These are phyloP conservation scores for Crithidia mellificae DNA, from an alignment of 208 protist genomes.

Conservation along the genomic window DNA sequence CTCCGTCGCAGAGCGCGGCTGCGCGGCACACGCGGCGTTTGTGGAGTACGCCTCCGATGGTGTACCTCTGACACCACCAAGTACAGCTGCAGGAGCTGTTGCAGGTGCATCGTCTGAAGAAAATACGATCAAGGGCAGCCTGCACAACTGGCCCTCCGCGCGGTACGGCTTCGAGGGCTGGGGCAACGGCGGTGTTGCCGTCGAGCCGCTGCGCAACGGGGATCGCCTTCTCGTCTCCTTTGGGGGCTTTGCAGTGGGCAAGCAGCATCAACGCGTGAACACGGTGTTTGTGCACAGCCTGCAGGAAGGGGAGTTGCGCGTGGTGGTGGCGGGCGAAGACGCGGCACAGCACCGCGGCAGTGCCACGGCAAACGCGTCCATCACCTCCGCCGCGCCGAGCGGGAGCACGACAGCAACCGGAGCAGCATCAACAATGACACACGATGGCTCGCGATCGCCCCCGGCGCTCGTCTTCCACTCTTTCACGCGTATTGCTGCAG, in stretches of 20 bases:
- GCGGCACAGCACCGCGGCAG: neutral
- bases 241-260: slow-evolving; percentile 71
- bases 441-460: slow-evolving; percentile 18
- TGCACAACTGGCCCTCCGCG: slow-evolving; percentile 66
- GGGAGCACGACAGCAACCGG: neutral
- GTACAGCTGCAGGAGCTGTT: neutral
- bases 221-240: slow-evolving; percentile 68
- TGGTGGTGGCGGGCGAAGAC: slow-evolving; percentile 20
- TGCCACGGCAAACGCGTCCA: neutral
- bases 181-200: slow-evolving; percentile 67
- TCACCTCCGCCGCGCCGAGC: neutral
- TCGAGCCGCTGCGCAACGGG: slow-evolving; percentile 38
- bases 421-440: no score
- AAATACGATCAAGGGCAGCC: neutral
- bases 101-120: neutral
- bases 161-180: slow-evolving; percentile 84
- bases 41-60: slow-evolving; percentile 20
- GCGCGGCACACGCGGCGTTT: slow-evolving; percentile 25
- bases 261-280: slow-evolving; percentile 65
- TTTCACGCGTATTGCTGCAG: slow-evolving; percentile 50
- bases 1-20: slow-evolving; percentile 13
- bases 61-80: neutral
- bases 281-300: slow-evolving; percentile 70
- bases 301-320: slow-evolving; percentile 63
- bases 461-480: slow-evolving; percentile 76